Base-by-base conservation (phyloP, 441 rosid species). In the Hura crepitans region DNA sequence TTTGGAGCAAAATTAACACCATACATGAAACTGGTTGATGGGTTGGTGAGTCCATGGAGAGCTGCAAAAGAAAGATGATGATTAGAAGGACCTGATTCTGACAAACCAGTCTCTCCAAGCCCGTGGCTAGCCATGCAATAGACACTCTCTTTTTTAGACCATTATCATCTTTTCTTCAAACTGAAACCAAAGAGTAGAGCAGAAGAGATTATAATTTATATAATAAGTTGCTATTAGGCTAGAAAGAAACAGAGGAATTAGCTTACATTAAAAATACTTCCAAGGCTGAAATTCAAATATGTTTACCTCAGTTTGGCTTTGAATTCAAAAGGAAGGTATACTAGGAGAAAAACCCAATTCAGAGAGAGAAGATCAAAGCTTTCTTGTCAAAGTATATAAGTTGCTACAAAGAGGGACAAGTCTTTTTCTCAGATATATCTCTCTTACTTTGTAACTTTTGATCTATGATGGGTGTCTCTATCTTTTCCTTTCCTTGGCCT, bases 51-150 rank as follows among this genome's bases (percentile, higher is more conserved):
- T 55, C 97, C 95, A 84, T 88, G 93, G 69, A 85, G 81, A 75
- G 84, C 81, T 23, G 88, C 83, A 70, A 87, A 95, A 61, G 99
- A 82, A 43, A 81, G 80, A 81, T 86, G 92, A 73, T 80, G 89
- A 69, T 77, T 81, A 57, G 89, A 83, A 65, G 93, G 95, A 53
- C 87, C 88, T 33, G 87, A 77, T 72, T 85, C 85, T 43, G 92
- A 83, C 45, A 89, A 81, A 73, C 90, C 87, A 28, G 88, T 86
- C 82, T 84, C 94, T 67, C 90, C 96, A 71, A 86, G 73, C 64
- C 91, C 80, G 72, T 87, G 92, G 68, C 84, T 90, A 55, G 95
- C 97, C 99, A 92, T 92, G 81, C 87, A 75, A 68, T 30, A 65
- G 49, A 55, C 63, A 64, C 65, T 25, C n/a, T n/a, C 31, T 75